Base-by-base conservation (phyloP, 441 rosid genomes). In the Pelargonium australe region DNA sequence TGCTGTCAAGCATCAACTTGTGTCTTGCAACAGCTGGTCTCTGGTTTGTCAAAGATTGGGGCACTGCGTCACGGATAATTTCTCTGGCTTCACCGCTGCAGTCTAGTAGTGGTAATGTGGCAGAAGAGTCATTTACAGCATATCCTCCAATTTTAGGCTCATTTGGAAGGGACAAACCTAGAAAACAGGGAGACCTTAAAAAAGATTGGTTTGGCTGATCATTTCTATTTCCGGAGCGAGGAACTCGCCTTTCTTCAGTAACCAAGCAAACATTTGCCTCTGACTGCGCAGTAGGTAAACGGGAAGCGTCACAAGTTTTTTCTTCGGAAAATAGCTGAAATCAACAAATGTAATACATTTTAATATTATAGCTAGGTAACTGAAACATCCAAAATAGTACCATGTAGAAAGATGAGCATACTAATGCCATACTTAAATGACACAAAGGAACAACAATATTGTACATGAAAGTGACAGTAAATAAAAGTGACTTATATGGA, bases 311-410 rank as follows among this genome's bases (percentile, higher is more conserved):
- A 62, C 66, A 69, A 57, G 62, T 68, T 65, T 78, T 74, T 68
- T 74, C 79, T 69, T 76, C 84, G 0, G 72, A 72, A 70, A 81
- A 79, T 4, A 83, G 80, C 85, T 83, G 81, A 57, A 79, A 51
- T 53, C 53, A 72, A 66, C 43, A 44, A 45, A 40, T 17, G 28
- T 44, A 31, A 66, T 43, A 49, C 16, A 23, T 20, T 43, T 65
- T n/a, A 66, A 11, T 20, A 5, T 14, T 11, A 60, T 17, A 31
- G 37, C 37, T 31, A 58, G 25, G 73, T 57, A 40, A 53, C 25
- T 13, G 61, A 3, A 41, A 41, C 51, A 60, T 68, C 28, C 47
- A 3, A 13, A 57, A 12, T 2, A 9, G 28, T 12, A 45, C 13
- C n/a, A 17, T 17, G 6, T 11, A 2, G 12, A 16, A 40, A 6